Base-by-base conservation (phyloP, 148 eudicot species). In the Talinum fruticosum region DNA sequence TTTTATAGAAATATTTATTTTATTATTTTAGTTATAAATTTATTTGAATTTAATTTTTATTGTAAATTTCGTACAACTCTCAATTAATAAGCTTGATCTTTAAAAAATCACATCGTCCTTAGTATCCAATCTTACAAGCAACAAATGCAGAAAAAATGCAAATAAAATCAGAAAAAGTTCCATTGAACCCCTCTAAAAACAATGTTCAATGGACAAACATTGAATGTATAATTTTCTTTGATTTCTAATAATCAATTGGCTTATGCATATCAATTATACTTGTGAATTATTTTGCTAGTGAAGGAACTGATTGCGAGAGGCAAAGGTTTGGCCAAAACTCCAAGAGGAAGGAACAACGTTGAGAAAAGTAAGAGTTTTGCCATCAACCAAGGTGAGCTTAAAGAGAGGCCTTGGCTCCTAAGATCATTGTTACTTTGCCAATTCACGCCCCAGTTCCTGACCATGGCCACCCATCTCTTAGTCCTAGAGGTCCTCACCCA, bases 391-490 rank as follows among this genome's bases (percentile, higher is more conserved):
- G 75, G 72, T 80, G 78, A 93, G 80, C 80, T 84, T 86, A 36
- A 93, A 1, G 92, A 90, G 34, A 93, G 81, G 15, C 37, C 75
- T 81, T 91, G 92, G 73, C 54, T 83, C 61, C 92, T 84, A 23
- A 91, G 83, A 47, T 89, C 90, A 3, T 6, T 32, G 26, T 47
- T 32, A 74, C 89, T 89, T 66, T 91, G 93, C 97, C 97, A 93
- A 57, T 91, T 88, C 0, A 88, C 93, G 10, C 97, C 93, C 93
- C 94, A 93, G 68, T 93, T 93, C 35, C 93, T 75, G 28, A 79
- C 81, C 92, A 93, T 84, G 28, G 88, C 61, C n/a, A 75, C 81
- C 95, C 97, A 90, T 34, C 79, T 85, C 62, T 76, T 84, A 15
- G 76, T 69, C 69, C 35, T 82, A 1, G 89, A 79, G 32, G 87